Conservation (phyloP, 31 red algal genomes). For the Odonthalia washingtoniensis region DNA sequence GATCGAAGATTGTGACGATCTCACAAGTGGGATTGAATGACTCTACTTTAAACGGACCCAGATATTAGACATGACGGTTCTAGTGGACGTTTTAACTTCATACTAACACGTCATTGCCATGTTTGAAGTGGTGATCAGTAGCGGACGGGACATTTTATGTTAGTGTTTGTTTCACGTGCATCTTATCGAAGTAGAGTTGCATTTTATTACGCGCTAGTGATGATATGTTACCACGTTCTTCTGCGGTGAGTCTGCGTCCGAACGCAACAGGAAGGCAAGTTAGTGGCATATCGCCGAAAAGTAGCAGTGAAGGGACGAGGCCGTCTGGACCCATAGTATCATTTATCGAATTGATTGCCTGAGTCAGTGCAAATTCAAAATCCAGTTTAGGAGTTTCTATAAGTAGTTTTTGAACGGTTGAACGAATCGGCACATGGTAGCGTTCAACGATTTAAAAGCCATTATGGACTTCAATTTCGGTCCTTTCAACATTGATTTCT, state of each 20-base stretch:
- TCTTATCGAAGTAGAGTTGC: neutral
- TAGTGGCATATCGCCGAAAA: slow-evolving; percentile 24
- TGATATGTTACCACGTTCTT: neutral
- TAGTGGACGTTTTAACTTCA: neutral
- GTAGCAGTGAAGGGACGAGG: slow-evolving; percentile 19
- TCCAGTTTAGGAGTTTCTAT: neutral
- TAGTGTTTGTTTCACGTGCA: neutral
- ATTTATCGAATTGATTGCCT: slow-evolving; percentile 33
- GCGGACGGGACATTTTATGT: neutral
- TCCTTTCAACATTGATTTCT: neutral
- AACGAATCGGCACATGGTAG: slow-evolving; percentile 38
- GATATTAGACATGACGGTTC: neutral
- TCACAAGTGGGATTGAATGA: too few relatives aligned
- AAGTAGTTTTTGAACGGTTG: slow-evolving; percentile 17
- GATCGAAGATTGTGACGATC: too few relatives aligned
- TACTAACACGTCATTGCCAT: neutral
- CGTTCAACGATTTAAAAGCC: slow-evolving; percentile 30
- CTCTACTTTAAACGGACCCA: too few relatives aligned
- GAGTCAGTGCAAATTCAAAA: neutral
- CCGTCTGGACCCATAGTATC: slow-evolving; percentile 35
- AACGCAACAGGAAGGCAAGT: neutral
- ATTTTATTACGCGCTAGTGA: neutral
- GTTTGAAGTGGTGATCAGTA: neutral
- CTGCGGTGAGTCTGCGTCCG: neutral
- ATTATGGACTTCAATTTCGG: too few relatives aligned